These are phyloP conservation scores for Tuber magnatum DNA, from an alignment of 495 filamentous ascomycete genomes.

Conservation along the genomic window DNA sequence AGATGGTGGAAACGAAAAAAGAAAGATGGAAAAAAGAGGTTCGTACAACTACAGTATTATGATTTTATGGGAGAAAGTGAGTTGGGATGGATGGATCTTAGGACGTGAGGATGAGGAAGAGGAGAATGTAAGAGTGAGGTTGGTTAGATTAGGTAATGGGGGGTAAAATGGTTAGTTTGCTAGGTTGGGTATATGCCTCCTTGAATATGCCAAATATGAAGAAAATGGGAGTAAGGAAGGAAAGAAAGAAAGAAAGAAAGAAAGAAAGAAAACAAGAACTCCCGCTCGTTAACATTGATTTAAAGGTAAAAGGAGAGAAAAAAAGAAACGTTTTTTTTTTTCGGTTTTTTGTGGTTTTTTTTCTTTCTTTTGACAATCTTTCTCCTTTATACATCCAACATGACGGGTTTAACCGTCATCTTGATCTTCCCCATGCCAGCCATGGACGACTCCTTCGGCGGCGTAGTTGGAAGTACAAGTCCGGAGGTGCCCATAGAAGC, in stretches of 20 bases:
- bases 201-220: slow-evolving; percentile 32
- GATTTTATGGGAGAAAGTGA: not conserved
- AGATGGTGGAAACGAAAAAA: not conserved
- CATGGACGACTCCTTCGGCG: slow-evolving; percentile 30
- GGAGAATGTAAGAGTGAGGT: not conserved
- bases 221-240: slow-evolving; percentile 10
- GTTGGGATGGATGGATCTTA: not conserved
- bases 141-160: slow-evolving; percentile 1
- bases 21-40: not conserved
- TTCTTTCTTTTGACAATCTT: not conserved
- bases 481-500: slow-evolving; percentile 36
- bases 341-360: slow-evolving; percentile 31
- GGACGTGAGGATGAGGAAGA: not conserved
- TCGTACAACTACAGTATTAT: slow-evolving; percentile 4
- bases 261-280: slow-evolving; percentile 32
- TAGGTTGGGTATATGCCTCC: not conserved
- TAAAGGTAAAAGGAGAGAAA: slow-evolving; percentile 35
- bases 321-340: slow-evolving; percentile 38
- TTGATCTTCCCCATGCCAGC: slow-evolving; percentile 40
- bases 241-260: slow-evolving; percentile 21
- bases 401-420: slow-evolving; percentile 35
- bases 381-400: slow-evolving; percentile 44
- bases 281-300: slow-evolving; percentile 21
- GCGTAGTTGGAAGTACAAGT: slow-evolving; percentile 42
- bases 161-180: slow-evolving; percentile 2